Base-by-base conservation (phyloP, 345 rosid species). In the Salix udensis region DNA sequence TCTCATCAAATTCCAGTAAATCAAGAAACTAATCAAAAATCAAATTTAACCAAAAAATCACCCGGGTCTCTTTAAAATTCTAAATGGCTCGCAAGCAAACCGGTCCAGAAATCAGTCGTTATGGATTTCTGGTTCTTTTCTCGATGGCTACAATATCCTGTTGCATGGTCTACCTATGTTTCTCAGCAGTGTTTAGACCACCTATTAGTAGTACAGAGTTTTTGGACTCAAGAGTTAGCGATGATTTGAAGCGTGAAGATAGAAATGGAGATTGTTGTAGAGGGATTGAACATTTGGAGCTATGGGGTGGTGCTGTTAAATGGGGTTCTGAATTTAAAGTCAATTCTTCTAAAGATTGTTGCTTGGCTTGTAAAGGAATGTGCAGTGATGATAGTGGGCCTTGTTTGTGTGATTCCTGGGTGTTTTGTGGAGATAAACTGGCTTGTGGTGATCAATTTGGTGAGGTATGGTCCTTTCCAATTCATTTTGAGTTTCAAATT, bases 391-490 rank as follows among this genome's bases (percentile, higher is more conserved):
- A 34, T 2, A 74, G 67, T 23, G 84, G 83, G 19, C 82, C 83
- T 78, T 84, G 87, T 75, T 74, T 79, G 61, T 87, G 89, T 24
- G 77, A 82, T 78, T 84, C 87, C 68, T 87, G 89, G 87, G 89
- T 84, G n/a, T 87, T 74, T 67, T 84, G 89, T 69, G 89, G 86
- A n/a, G 72, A 80, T 72, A 65, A 55, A 37, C 42, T 74, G 53
- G 81, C 80, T 36, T 86, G 89, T 75, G 82, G 82, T 40, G 52
- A 85, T 65, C 50, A 82, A 74, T 86, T 84, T 53, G 89, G 89
- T 19, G 87, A 86, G 89, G 87, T 86, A 70, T 64, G 46, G 40
- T 50, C 13, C 5, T 75, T 68, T 28, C 40, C 16, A n/a, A 24
- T 28, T 44, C 10, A 40, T 42, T 42, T 16, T n/a, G 19, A 64